Percentiles rank a stretch among this genome's conserved stretches.
phyloP scores from a whole-genome alignment of 2,329 filamentous ascomycete species.

The Cryphonectria carpinicola region DNA sequence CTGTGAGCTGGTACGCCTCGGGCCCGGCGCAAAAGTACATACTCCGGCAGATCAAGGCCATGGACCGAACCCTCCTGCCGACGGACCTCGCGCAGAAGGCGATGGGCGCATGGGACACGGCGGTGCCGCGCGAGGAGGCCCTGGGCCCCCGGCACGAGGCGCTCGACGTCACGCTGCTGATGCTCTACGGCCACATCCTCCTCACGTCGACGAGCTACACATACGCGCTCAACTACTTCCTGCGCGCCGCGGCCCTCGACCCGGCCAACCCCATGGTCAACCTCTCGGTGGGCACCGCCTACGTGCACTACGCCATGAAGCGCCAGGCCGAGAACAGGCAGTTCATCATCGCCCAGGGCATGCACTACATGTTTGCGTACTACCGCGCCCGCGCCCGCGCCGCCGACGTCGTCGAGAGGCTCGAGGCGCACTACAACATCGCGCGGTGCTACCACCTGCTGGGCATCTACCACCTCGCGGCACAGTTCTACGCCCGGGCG shows the following conservation, averaged over 20 bases:
- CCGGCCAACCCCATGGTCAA: constrained; percentile 78
- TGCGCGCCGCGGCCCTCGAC: constrained; percentile 74
- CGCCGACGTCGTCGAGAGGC: constrained; percentile 48
- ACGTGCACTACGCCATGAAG: constrained; percentile 88
- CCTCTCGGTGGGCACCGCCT: constrained; percentile 79
- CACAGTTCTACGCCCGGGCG: constrained; percentile 67
- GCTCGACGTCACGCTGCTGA: constrained; percentile 80
- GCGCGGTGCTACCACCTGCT: constrained; percentile 76
- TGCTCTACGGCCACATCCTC: constrained; percentile 88
- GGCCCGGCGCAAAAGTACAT: constrained; percentile 89
- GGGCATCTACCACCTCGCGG: constrained; percentile 72
- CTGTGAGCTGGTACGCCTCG: constrained; percentile 75
- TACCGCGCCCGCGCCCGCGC: constrained; percentile 58
- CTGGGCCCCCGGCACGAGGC: constrained; percentile 34
- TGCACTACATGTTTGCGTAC: constrained; percentile 79
- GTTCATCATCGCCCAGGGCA: constrained; percentile 81
- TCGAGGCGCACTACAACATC: constrained; percentile 84
- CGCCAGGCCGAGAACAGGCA: constrained; percentile 89
- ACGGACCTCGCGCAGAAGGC: constrained; percentile 50
- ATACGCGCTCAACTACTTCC: constrained; percentile 81
- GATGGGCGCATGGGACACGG: constrained; percentile 33
- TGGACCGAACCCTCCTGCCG: constrained; percentile 71
- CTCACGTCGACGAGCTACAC: constrained; percentile 83
- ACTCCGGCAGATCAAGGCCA: constrained; percentile 85
- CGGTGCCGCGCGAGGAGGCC: constrained; percentile 35